phyloP scores from a whole-genome alignment of 192 early-diverging fungal species.

The Spizellomyces punctatus region DNA sequence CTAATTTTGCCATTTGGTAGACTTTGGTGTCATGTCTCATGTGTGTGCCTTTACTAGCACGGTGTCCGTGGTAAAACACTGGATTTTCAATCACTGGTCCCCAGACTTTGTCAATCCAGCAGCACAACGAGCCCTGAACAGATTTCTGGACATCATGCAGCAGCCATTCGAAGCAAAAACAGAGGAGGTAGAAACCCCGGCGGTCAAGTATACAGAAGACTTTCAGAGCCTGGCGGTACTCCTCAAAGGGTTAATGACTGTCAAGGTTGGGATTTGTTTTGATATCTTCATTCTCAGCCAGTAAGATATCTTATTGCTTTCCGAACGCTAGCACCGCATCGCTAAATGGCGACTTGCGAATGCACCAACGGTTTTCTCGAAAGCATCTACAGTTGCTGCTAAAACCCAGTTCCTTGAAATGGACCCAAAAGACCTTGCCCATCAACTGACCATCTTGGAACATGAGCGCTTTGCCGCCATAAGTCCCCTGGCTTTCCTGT shows the following conservation, averaged over 20 bases:
- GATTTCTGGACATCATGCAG: constrained; percentile 3
- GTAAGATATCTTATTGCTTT: not conserved
- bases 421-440: constrained; percentile 11
- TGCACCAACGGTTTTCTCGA: no score
- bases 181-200: not conserved
- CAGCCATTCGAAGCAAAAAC: not conserved
- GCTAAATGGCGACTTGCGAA: no score
- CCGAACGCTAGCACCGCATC: no score
- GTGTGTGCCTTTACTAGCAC: constrained; percentile 1
- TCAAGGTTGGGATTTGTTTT: constrained; percentile 8
- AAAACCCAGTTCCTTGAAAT: constrained; percentile 13
- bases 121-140: not conserved
- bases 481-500: constrained; percentile 12
- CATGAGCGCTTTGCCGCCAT: constrained; percentile 14
- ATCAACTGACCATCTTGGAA: constrained; percentile 18
- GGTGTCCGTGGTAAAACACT: constrained; percentile 20
- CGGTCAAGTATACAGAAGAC: not conserved
- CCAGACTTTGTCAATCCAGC: constrained; percentile 7
- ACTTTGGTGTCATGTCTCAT: not conserved
- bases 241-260: not conserved
- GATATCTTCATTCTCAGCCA: not conserved
- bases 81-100: constrained; percentile 10
- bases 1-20: not conserved
- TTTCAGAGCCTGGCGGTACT: constrained; percentile 2
- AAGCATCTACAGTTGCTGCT: not conserved